Evolutionary conservation across 352 stramenopile genomes (phyloP), one percentile per base, ranked within the genome.

Genomic region (Blastocystis hominis): DNA sequence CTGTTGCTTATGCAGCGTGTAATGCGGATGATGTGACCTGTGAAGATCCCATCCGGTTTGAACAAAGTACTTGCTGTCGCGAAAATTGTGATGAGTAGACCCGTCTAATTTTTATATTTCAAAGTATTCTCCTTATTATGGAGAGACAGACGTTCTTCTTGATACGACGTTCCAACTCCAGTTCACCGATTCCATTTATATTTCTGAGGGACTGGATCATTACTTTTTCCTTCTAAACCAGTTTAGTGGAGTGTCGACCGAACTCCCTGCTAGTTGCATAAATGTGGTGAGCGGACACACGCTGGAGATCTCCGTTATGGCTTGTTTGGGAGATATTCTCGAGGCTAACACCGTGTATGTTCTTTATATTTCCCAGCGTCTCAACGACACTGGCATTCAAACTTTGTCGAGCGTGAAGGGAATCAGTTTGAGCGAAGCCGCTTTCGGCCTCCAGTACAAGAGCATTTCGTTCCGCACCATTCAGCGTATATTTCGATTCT

Each of bases 211-310:
- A 61, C 20, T 80, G 6, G 50, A 47, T 38, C 20, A 30, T 36
- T 80, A 42, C 70, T 64, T 80, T 24, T 80, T 50, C 50, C 70
- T 80, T 42, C 70, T 80, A 5, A 80, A 80, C 70, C 70, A 80
- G 44, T 44, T 40, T 30, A 80, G 9, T 9, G 70, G 70, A 40
- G 50, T 54, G 3, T 10, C 44, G 46, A 80, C 36, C 5, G 20
- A 62, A 13, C 24, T 80, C 63, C 70, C 70, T 64, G 70, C 70
- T 24, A 66, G 38, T 40, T 80, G 70, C 44, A 62, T 80, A 0
- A 61, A 40, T 42, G 36, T 63, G 46, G 44, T 64, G 0, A 64
- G 55, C 44, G 44, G 40, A 34, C 55, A 64, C 30, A 80, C 70
- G 30, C n/a, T 80, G 10, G 70, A 80, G 46, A 36, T 80, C 53